These are phyloP conservation scores for Sclerotinia nivalis DNA, from an alignment of 2,329 filamentous ascomycete genomes.

Conservation along the genomic window DNA sequence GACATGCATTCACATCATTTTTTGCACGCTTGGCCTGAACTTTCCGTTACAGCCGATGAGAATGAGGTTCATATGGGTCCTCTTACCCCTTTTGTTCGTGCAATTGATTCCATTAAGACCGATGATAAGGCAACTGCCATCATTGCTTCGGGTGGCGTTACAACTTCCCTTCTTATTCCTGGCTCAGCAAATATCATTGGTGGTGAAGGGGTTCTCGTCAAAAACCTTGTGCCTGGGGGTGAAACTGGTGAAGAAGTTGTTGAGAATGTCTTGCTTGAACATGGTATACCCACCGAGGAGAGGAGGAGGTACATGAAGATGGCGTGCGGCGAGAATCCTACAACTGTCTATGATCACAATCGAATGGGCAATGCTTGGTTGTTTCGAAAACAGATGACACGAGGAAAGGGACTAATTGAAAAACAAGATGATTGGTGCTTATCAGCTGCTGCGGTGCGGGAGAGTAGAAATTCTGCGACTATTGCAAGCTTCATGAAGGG, in stretches of 20 bases:
- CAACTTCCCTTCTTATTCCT: conserved; percentile 49
- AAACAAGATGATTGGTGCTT: conserved; percentile 44
- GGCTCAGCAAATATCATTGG: conserved; percentile 49
- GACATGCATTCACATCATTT: conserved; percentile 51
- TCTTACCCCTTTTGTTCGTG: conserved; percentile 45
- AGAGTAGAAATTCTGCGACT: conserved; percentile 29
- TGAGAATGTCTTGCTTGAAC: conserved; percentile 47
- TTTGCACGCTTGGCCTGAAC: conserved; percentile 41
- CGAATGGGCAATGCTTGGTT: conserved; percentile 47
- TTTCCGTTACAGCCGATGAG: conserved; percentile 41
- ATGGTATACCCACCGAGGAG: conserved; percentile 41
- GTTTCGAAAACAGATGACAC: conserved; percentile 45
- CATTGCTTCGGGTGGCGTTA: conserved; percentile 49
- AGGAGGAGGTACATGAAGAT: conserved; percentile 48
- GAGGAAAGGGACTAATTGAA: conserved; percentile 42
- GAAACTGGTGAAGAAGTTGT: conserved; percentile 44
- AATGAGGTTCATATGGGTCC: conserved; percentile 45
- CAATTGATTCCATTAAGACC: conserved; percentile 46
- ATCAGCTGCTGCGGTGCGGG: conserved; percentile 32
- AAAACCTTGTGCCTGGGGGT: conserved; percentile 45
- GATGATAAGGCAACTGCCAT: conserved; percentile 45
- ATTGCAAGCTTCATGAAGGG: conserved; percentile 32
- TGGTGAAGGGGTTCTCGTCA: conserved; percentile 48
- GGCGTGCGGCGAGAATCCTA: conserved; percentile 51
- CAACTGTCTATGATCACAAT: conserved; percentile 43